Evolutionary conservation across 129 eudicot species (phyloP), one percentile per base, ranked within the genome.

Genomic region (Tagetes patula): DNA sequence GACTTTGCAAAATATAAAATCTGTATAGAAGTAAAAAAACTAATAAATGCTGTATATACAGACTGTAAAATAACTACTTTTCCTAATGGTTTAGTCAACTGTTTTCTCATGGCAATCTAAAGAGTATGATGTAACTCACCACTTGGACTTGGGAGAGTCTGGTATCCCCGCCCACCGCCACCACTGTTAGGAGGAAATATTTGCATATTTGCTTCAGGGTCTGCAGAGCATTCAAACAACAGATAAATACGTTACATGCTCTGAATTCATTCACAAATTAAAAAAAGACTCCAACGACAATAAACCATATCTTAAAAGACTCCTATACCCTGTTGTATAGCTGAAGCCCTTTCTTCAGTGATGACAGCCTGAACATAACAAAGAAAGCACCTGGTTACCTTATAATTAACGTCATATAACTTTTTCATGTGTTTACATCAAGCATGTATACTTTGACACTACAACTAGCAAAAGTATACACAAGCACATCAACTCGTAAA

Each of bases 191-290:
- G 97, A 63, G 99, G 97, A 83, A 88, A 90, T 74, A 84, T 83
- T 75, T 87, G 99, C 75, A 85, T 56, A 80, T 86, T 90, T 50
- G 97, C 97, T 71, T 80, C 89, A 75, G 99, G 91, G 55, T 75
- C 99, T 94, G 84, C 88, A 84, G 27, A 67, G 45, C 55, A 78
- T 66, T 65, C 27, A 61, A 45, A 67, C 42, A 60, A n/a, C 66
- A 65, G 78, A 42, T 62, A 36, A 72, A 74, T 41, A 79, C 5
- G 61, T 3, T 43, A 12, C 50, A 32, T 32, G 9, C 54, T 38
- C 20, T 13, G 27, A 60, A 20, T 39, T 67, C 47, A 56, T 32
- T 54, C 14, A 67, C 81, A 60, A 37, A 5, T 58, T 0, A 14
- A 46, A 70, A 59, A 58, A 42, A 33, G 3, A 62, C 41, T 6